Evolutionary conservation across 192 early-diverging fungal genomes (phyloP).

Genomic region (Dimargaris verticillata): DNA sequence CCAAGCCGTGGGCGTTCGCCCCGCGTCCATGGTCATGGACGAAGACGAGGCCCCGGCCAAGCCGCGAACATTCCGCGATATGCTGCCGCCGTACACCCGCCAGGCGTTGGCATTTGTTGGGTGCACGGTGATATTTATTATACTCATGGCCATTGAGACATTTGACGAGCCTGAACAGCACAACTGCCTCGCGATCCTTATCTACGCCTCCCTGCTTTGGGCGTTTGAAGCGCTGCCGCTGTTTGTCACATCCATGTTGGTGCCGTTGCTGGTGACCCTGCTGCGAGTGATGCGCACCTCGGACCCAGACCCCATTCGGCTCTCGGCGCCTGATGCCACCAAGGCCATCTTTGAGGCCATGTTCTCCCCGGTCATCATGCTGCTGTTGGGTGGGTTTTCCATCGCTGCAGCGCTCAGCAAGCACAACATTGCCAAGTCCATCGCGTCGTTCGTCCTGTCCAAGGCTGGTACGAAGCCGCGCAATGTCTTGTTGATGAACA

Average conservation of each 20-base stretch:
- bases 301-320: constrained; percentile 30
- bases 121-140: constrained; percentile 40
- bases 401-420: constrained; percentile 89
- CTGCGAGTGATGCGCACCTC: constrained; percentile 68
- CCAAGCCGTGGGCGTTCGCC: constrained; percentile 55
- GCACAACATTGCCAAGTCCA: constrained; percentile 81
- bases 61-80: not conserved
- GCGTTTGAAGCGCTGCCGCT: constrained; percentile 85
- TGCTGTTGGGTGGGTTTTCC: constrained; percentile 86
- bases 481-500: constrained; percentile 74
- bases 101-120: constrained; percentile 26
- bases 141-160: constrained; percentile 35
- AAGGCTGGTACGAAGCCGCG: constrained; percentile 77
- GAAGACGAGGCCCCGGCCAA: constrained; percentile 7
- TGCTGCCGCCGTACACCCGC: constrained; percentile 9
- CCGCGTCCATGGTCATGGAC: constrained; percentile 28
- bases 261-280: constrained; percentile 72
- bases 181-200: constrained; percentile 81
- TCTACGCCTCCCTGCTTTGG: constrained; percentile 83
- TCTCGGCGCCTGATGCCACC: constrained; percentile 59
- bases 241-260: constrained; percentile 76
- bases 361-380: constrained; percentile 93
- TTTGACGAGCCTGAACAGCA: constrained; percentile 64
- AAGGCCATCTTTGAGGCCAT: constrained; percentile 79
- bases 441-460: constrained; percentile 75